Evolutionary conservation across 495 filamentous ascomycete genomes (phyloP).

Genomic region (Annulohypoxylon stygium): DNA sequence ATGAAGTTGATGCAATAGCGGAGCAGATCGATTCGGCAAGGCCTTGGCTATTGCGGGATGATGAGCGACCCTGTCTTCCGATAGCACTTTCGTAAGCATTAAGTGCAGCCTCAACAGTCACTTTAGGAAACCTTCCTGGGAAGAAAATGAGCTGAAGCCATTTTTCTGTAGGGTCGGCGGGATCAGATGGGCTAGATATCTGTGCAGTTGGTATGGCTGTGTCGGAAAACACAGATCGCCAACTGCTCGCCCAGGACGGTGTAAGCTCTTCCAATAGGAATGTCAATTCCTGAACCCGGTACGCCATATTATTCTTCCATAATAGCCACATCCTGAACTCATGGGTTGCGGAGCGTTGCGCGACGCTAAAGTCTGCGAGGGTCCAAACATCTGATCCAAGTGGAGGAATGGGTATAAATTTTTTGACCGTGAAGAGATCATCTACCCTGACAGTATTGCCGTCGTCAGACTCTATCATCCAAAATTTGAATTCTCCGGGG

Average conservation of each 20-base stretch:
- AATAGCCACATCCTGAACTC: conserved; percentile 81
- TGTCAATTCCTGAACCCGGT: conserved; percentile 73
- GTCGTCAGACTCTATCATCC: conserved; percentile 77
- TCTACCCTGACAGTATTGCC: conserved; percentile 72
- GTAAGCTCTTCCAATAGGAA: conserved; percentile 50
- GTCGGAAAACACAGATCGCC: conserved; percentile 79
- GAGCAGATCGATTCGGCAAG: conserved; percentile 78
- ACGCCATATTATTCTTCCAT: conserved; percentile 85
- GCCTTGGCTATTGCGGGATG: conserved; percentile 60
- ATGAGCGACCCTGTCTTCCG: conserved; percentile 55
- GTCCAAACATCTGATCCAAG: conserved; percentile 86
- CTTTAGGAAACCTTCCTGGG: conserved; percentile 79
- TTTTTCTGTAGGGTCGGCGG: conserved; percentile 72
- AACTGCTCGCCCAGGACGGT: conserved; percentile 75
- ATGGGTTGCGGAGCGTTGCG: conserved; percentile 56
- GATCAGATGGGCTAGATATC: conserved; percentile 68
- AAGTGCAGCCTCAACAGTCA: conserved; percentile 86
- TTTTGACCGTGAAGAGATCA: conserved; percentile 73
- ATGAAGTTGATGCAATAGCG: conserved; percentile 73
- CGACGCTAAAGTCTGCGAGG: conserved; percentile 82
- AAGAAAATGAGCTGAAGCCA: conserved; percentile 83
- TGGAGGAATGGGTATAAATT: conserved; percentile 75
- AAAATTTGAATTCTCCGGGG: conserved; percentile 95
- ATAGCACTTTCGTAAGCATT: conserved; percentile 76
- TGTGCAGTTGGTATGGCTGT: conserved; percentile 68